These are phyloP conservation scores for Nemania abortiva DNA, from an alignment of 2,329 filamentous ascomycete species.

Conservation along the genomic window DNA sequence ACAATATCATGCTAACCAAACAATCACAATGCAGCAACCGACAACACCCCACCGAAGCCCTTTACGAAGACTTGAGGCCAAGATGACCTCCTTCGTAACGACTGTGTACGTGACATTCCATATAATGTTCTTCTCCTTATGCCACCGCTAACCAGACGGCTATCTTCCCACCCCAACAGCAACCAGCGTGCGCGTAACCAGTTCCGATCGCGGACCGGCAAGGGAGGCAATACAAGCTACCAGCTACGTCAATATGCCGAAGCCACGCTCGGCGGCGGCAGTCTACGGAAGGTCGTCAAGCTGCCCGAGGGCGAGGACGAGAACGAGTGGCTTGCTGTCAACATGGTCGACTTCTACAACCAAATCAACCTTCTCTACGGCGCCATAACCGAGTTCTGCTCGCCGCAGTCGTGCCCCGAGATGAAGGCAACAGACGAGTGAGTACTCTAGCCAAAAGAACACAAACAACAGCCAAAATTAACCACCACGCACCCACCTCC, in stretches of 20 bases:
- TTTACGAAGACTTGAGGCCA: constrained; percentile 46
- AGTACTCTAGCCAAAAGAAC: constrained; percentile 45
- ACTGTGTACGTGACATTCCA: constrained; percentile 60
- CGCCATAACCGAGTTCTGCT: constrained; percentile 99
- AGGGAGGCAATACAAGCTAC: constrained; percentile 86
- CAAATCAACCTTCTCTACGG: constrained; percentile 99
- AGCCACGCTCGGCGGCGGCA: constrained; percentile 93
- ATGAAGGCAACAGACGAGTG: constrained; percentile 99
- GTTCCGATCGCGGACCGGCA: constrained; percentile 88
- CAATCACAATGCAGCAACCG: constrained; percentile 43
- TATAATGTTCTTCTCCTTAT: constrained; percentile 22
- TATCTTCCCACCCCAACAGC: constrained; percentile 58
- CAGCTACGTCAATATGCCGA: constrained; percentile 98
- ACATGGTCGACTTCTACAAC: constrained; percentile 99
- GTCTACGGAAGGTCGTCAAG: constrained; percentile 94
- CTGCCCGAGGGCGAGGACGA: constrained; percentile 96
- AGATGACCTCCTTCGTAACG: constrained; percentile 83
- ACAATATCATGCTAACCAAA: constrained; percentile 43
- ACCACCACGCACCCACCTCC: not conserved
- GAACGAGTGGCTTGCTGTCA: constrained; percentile 98
- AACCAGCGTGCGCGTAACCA: constrained; percentile 90
- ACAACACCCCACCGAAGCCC: constrained; percentile 32
- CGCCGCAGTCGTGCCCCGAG: constrained; percentile 94
- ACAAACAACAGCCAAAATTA: constrained; percentile 2
- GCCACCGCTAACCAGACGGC: constrained; percentile 14